These are phyloP conservation scores for Rhizopus arrhizus DNA, from an alignment of 371 early-diverging fungal species.

Conservation along the genomic window DNA sequence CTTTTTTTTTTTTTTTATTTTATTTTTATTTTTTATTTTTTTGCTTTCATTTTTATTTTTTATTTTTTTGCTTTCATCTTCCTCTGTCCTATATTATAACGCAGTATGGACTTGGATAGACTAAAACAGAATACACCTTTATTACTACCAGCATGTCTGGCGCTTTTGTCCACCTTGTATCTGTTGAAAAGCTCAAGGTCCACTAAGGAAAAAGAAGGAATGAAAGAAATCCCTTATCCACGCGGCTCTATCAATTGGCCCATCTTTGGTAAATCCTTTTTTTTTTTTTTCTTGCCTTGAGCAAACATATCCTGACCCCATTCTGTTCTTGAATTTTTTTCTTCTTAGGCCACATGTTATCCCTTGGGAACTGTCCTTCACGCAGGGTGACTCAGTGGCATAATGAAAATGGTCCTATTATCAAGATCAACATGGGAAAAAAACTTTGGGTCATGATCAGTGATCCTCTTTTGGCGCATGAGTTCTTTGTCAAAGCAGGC, in stretches of 20 bases:
- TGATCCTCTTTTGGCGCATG: conserved; percentile 21
- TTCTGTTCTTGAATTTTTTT: neutral
- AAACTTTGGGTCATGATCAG: conserved; percentile 15
- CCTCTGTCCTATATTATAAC: no score
- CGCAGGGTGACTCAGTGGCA: conserved; percentile 20
- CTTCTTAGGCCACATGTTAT: conserved; percentile 14
- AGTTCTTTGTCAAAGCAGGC: conserved; percentile 21
- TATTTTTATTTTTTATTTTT: no score
- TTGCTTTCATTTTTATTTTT: no score
- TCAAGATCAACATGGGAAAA: conserved; percentile 17
- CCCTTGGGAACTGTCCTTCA: conserved; percentile 5
- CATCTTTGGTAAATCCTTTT: neutral
- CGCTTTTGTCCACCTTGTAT: neutral
- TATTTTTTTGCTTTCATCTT: no score
- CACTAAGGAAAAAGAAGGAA: neutral
- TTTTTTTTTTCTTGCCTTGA: no score
- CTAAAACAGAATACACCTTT: neutral
- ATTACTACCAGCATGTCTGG: neutral
- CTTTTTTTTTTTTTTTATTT: no score
- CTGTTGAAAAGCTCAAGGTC: neutral
- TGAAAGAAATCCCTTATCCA: conserved; percentile 14
- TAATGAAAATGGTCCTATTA: conserved; percentile 18
- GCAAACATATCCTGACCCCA: neutral
- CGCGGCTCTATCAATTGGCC: neutral
- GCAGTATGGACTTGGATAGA: no score